Evolutionary conservation across 257 asterid genomes (phyloP), one percentile per base, ranked within the genome.

Genomic region (Gentiana dahurica): DNA sequence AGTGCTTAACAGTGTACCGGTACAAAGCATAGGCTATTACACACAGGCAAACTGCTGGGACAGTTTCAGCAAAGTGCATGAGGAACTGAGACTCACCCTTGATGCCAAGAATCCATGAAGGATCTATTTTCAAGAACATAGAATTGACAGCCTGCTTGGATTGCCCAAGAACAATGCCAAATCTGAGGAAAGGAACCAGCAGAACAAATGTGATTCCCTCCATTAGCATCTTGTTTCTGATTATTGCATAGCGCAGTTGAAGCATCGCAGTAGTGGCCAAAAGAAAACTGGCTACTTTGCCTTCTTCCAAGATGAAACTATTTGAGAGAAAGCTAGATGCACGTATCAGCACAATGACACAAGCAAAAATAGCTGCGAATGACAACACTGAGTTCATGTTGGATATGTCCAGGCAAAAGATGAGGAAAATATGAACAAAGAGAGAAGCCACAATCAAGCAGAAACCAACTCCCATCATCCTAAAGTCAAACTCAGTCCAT

Each of bases 261-360:
- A 87, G 76, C 61, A 87, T 54, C 65, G 85, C 94, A 68, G 83
- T 86, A 58, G 97, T 84, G 58, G 94, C 98, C 83, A 85, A 76
- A 59, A 91, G 95, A 75, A 91, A 91, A 71, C 82, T 66, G 67
- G 97, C 93, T 59, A 80, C 95, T 67, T 78, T 82, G 56, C 98
- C 98, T 85, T 91, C 98, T 78, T 87, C 97, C 85, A 87, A 67
- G 63, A 91, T 91, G 73, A 71, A 90, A 76, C 98, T 91, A 83
- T 89, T 86, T 12, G 97, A 86, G 57, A 91, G 95, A 75, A 85
- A 79, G 73, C 98, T 87, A 77, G 54, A 79, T n/a, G 96, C 86
- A 54, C 96, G 95, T 49, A 83, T 73, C 78, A 87, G 70, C 79
- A 84, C 80, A 49, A 73, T 49, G 63, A 68, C 58, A 75, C 52